Evolutionary conservation across 176 grass and related monocot species (phyloP).

Genomic region (Rhynchospora tenuis): DNA sequence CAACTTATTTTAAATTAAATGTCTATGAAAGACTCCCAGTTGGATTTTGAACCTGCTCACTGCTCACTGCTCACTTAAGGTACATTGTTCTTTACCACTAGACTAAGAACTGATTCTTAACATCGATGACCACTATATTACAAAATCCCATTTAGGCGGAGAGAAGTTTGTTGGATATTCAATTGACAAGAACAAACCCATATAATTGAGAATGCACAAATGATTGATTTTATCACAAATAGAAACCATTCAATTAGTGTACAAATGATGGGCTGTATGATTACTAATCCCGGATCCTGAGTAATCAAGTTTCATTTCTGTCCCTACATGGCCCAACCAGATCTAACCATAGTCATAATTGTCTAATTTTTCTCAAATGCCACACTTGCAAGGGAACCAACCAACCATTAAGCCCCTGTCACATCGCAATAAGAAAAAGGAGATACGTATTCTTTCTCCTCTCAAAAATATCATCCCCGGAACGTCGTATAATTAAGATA

Average conservation of each 20-base stretch:
- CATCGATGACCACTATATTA: too few relatives aligned
- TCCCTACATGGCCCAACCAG: background rate
- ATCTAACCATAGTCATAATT: conserved; percentile 1
- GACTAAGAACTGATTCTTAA: too few relatives aligned
- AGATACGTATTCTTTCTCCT: background rate
- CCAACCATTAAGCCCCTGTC: background rate
- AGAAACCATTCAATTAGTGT: background rate
- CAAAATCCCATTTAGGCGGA: too few relatives aligned
- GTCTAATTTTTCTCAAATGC: background rate
- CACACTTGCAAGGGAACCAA: conserved; percentile 13
- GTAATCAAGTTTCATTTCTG: background rate
- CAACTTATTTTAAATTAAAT: too few relatives aligned
- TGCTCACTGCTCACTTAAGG: too few relatives aligned
- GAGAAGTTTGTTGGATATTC: too few relatives aligned
- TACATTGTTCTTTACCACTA: too few relatives aligned
- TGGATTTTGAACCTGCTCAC: too few relatives aligned
- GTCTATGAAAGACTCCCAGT: too few relatives aligned
- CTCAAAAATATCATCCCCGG: background rate
- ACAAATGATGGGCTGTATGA: conserved; percentile 8
- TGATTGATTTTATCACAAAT: background rate
- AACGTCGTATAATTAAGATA: too few relatives aligned
- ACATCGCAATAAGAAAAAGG: background rate
- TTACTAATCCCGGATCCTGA: background rate
- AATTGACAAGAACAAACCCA: too few relatives aligned
- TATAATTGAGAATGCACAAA: background rate